Evolutionary conservation across 768 basidiomycete species (phyloP), one percentile per base, ranked within the genome.

Genomic region (Mycena alexandri): DNA sequence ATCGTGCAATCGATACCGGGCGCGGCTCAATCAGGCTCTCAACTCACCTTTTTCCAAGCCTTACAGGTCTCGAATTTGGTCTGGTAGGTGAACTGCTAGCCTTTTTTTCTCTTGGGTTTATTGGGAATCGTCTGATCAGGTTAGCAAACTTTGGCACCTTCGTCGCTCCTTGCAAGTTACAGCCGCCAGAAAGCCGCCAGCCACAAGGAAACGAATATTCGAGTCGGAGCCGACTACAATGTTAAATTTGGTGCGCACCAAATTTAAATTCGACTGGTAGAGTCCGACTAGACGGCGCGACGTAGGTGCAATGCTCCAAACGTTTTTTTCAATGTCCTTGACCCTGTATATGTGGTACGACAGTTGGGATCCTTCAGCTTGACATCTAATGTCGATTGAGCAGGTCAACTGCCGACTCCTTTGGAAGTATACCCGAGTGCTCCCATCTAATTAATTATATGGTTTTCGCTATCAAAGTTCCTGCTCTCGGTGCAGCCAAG

Each of bases 91-190:
- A n/a, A 17, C 34, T 61, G 7, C 36, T 42, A 4, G 13, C 21
- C 12, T 5, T 12, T 38, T 51, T 48, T 43, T n/a, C 19, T 24
- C 21, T 29, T n/a, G 11, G 4, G 38, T 38, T 47, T 33, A 29
- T 21, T 47, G 12, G 25, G 38, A 64, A 46, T 55, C 46, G 53
- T 50, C 22, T 21, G 10, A 50, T 29, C 44, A 83, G 81, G 82
- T 72, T 83, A 24, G 81, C 82, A 7, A 83, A 83, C 72, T 82
- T 83, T 65, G 82, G 80, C 19, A 78, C 76, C 8, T 81, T 82
- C 63, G 73, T 83, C 34, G n/a, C 76, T 82, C 2, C 74, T 83
- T 13, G 82, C 81, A 6, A 80, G 79, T 42, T 83, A 82, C 64
- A 82, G 82, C 22, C 79, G 81, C 17, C 75, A 79, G 48, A 80